phyloP scores from a whole-genome alignment of 2,329 filamentous ascomycete species.

The Alternaria sp. region DNA sequence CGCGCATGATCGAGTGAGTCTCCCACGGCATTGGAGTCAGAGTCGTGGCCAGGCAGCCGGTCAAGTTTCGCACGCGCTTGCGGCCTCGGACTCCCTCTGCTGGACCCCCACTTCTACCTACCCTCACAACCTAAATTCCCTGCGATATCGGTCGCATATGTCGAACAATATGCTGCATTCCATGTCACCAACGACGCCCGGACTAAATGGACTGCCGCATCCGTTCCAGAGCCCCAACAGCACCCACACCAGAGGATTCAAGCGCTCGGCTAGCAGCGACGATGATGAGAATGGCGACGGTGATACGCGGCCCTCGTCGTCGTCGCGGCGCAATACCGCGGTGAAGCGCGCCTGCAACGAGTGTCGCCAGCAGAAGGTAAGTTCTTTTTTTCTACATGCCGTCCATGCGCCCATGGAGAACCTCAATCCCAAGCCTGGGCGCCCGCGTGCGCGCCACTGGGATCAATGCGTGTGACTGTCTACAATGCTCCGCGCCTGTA shows the following conservation, averaged over 20 bases:
- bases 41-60: slow-evolving; percentile 7
- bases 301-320: slow-evolving; percentile 29
- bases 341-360: slow-evolving; percentile 82
- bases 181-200: slow-evolving; percentile 43
- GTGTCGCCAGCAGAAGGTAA: slow-evolving; percentile 83
- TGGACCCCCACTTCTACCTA: slow-evolving; percentile 17
- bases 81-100: slow-evolving; percentile 14
- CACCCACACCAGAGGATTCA: slow-evolving; percentile 41
- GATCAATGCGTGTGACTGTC: background rate
- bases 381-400: background rate
- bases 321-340: slow-evolving; percentile 41
- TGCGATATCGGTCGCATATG: slow-evolving; percentile 26
- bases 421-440: background rate
- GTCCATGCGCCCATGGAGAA: background rate
- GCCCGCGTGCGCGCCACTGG: background rate
- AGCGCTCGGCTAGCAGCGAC: slow-evolving; percentile 47
- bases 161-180: slow-evolving; percentile 23
- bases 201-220: slow-evolving; percentile 30
- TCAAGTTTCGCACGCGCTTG: slow-evolving; percentile 9
- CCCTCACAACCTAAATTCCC: slow-evolving; percentile 14
- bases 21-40: slow-evolving; percentile 6
- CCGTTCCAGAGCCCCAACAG: slow-evolving; percentile 40
- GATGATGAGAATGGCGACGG: slow-evolving; percentile 45
- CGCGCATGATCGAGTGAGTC: slow-evolving; percentile 7
- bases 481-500: background rate